Percentiles rank a stretch among this genome's conserved stretches.
phyloP scores from a whole-genome alignment of 2,329 filamentous ascomycete genomes.

The Cladosporium sp. region DNA sequence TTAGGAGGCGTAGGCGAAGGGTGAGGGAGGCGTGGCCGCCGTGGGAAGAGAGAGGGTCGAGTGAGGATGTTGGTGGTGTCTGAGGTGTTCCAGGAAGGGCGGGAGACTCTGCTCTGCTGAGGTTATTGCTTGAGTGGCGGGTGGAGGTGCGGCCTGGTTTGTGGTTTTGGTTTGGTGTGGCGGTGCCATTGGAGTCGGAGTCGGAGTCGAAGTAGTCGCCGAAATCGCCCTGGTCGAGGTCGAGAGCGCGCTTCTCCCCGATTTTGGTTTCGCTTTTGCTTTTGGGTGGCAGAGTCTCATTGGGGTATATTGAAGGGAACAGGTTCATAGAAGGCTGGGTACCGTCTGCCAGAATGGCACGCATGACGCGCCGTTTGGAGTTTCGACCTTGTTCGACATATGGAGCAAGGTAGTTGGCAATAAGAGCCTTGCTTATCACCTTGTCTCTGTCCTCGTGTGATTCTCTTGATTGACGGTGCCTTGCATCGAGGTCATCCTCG shows the following conservation, averaged over 20 bases:
- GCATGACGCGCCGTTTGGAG: conserved; percentile 54
- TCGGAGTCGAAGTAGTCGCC: conserved; percentile 33
- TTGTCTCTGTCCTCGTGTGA: conserved; percentile 16
- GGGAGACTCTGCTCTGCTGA: conserved; percentile 36
- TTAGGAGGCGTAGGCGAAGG: conserved; percentile 61
- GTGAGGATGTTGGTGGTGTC: conserved; percentile 53
- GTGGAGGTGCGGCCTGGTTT: conserved; percentile 56
- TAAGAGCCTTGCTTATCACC: conserved; percentile 51
- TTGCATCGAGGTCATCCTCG: conserved; percentile 44
- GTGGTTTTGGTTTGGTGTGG: conserved; percentile 30
- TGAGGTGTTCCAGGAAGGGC: conserved; percentile 59
- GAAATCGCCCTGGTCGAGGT: conserved; percentile 49
- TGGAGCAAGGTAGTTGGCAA: conserved; percentile 56
- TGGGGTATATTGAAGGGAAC: conserved; percentile 64
- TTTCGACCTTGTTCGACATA: conserved; percentile 35
- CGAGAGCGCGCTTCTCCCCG: conserved; percentile 46
- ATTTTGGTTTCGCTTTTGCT: conserved; percentile 53
- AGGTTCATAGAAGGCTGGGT: conserved; percentile 47
- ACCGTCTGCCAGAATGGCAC: conserved; percentile 65
- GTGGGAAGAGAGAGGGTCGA: conserved; percentile 28
- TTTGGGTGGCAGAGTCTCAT: conserved; percentile 53
- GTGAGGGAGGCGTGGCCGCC: conserved; percentile 53
- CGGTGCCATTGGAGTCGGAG: conserved; percentile 9
- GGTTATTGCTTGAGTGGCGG: conserved; percentile 33
- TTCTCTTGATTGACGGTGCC: conserved; percentile 15